phyloP scores from a whole-genome alignment of 345 rosid genomes.

The Mallotus nudiflorus region DNA sequence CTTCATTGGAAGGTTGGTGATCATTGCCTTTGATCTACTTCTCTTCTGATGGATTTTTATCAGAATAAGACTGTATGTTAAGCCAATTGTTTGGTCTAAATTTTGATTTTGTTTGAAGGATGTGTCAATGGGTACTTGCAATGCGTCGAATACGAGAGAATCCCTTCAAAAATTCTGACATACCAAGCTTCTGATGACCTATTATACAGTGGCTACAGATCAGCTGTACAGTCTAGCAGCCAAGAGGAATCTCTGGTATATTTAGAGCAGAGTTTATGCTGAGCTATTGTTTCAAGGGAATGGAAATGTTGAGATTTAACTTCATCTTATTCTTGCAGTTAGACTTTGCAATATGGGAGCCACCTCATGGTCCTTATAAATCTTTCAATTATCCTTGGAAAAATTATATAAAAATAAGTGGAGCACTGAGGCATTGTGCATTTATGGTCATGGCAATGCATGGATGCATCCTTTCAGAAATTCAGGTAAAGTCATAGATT shows the following conservation, averaged over 20 bases:
- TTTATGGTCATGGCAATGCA: constrained; percentile 98
- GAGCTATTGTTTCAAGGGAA: not conserved
- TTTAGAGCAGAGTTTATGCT: not conserved
- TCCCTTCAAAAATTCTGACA: constrained; percentile 83
- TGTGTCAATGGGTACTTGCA: constrained; percentile 78
- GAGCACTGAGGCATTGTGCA: constrained; percentile 87
- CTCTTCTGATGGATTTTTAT: not conserved
- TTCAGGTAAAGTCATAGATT: constrained; percentile 64
- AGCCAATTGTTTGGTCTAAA: not conserved
- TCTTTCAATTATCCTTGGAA: constrained; percentile 77
- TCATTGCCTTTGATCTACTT: not conserved
- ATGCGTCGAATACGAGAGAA: constrained; percentile 73
- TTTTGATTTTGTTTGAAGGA: constrained; percentile 46
- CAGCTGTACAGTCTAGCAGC: constrained; percentile 79
- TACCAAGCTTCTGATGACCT: constrained; percentile 92
- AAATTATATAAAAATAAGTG: constrained; percentile 71
- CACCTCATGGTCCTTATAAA: constrained; percentile 84
- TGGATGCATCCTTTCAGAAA: constrained; percentile 85
- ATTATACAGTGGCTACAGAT: constrained; percentile 74
- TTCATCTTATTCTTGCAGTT: constrained; percentile 38
- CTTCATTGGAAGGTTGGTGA: constrained; percentile 72
- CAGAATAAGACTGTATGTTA: not conserved
- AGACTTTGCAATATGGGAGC: constrained; percentile 87
- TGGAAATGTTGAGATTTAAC: not conserved
- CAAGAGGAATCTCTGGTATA: constrained; percentile 82